Base-by-base conservation (phyloP, 805 yeast species). In the Groenewaldozyma salmanticensis region DNA sequence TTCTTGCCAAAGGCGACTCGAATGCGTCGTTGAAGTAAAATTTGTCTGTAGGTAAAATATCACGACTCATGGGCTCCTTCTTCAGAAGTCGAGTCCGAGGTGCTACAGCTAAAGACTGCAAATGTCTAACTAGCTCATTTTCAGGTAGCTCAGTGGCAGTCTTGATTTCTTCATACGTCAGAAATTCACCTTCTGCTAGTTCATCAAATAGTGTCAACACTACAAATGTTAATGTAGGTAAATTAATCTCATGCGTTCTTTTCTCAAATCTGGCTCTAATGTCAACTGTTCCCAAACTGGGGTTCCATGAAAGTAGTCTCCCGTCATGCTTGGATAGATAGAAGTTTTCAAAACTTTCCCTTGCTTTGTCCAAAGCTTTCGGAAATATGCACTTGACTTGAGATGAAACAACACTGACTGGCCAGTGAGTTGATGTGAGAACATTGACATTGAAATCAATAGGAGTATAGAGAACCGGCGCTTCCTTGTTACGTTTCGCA, bases 61-160 rank as follows among this genome's bases (percentile, higher is more conserved):
- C 85, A 46, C 76, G 81, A 0, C 85, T 68, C 81, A 75, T 74
- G 5, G 96, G 95, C 16, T 57, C 66, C 54, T 87, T 90, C 22
- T 68, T 65, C 48, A 90, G 63, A n/a, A 90, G 66, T 46, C 92
- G 70, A 46, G 86, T 77, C 48, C 80, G 72, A 3, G 94, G 86
- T 0, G 94, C 90, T 34, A 87, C 82, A 0, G 94, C 77, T 22
- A 92, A 72, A 1, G 96, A 84, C 55, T 80, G 83, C 41, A 92
- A 62, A 44, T 86, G 90, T 43, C 95, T 70, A 16, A 71, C 68
- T 31, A 90, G 66, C 50, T 90, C 97, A 2, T 64, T 60, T 24
- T 71, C 74, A 0, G 95, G 92, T 2, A 92, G 81, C 5, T 71
- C 67, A 0, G 96, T 87, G 27, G 71, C 59, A 27, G 73, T 74